These are phyloP conservation scores for Perkinsus olseni DNA, from an alignment of 169 alveolate species.

Conservation along the genomic window DNA sequence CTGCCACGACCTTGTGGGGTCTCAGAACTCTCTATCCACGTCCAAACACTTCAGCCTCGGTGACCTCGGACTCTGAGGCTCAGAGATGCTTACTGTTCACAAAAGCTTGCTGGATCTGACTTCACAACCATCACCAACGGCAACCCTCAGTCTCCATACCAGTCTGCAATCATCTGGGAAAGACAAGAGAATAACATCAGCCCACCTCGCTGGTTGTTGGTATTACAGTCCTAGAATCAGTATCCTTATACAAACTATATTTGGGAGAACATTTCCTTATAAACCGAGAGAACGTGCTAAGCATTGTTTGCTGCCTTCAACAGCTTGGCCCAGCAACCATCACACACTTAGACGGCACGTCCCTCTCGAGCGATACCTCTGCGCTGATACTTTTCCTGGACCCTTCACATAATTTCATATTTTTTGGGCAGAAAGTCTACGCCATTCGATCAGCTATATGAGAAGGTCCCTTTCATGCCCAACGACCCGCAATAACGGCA, in stretches of 20 bases:
- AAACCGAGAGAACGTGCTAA: constrained; percentile 30
- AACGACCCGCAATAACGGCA: background rate
- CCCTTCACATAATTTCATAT: background rate
- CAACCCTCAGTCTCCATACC: background rate
- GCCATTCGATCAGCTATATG: constrained; percentile 21
- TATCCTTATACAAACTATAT: constrained; percentile 16
- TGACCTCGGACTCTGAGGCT: too few relatives aligned
- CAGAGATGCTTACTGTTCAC: background rate
- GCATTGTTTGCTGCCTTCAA: constrained; percentile 17
- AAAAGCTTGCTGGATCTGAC: background rate
- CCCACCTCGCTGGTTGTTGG: background rate
- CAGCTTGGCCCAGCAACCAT: constrained; percentile 6
- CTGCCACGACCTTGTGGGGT: constrained; percentile 3
- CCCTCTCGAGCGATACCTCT: too few relatives aligned
- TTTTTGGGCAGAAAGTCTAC: background rate
- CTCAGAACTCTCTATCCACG: constrained; percentile 36
- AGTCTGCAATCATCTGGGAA: background rate
- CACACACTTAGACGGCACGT: too few relatives aligned
- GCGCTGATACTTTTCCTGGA: background rate
- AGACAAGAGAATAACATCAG: background rate
- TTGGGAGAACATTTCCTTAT: constrained; percentile 3
- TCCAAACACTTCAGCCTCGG: constrained; percentile 29
- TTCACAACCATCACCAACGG: background rate
- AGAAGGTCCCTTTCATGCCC: constrained; percentile 22
- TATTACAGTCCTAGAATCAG: background rate